Evolutionary conservation across 176 grass and related monocot species (phyloP).

Genomic region (Eleusine indica): DNA sequence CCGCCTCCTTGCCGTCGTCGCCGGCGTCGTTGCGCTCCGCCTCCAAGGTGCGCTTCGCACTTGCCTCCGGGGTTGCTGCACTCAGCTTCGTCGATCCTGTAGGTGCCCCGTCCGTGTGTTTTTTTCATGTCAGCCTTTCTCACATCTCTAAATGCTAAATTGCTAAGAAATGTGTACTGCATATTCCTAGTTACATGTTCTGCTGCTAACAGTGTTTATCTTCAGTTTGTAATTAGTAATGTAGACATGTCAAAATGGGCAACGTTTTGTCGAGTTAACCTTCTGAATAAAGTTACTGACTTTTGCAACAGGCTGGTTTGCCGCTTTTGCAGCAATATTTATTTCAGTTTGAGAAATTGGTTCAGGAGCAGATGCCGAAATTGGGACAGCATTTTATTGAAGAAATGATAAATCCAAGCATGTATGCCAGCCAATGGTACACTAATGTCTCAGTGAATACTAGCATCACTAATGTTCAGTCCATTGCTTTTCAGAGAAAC

Average conservation of each 20-base stretch:
- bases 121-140: conserved; percentile 1
- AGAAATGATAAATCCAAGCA: conserved; percentile 97
- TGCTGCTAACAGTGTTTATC: background rate
- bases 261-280: background rate
- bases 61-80: too few species aligned
- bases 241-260: background rate
- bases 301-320: conserved; percentile 74
- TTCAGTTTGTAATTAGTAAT: conserved; percentile 16
- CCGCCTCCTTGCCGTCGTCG: too few species aligned
- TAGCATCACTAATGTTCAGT: too few species aligned
- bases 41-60: too few species aligned
- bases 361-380: conserved; percentile 80
- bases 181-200: conserved; percentile 2
- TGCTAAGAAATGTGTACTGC: background rate
- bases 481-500: too few species aligned
- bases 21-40: too few species aligned
- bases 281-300: conserved; percentile 37
- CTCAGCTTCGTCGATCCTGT: too few species aligned
- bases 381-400: conserved; percentile 87
- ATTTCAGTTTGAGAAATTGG: conserved; percentile 84
- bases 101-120: background rate
- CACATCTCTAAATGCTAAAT: background rate
- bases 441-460: too few species aligned
- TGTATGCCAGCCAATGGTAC: conserved; percentile 97
- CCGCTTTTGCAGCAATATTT: conserved; percentile 89